A percentile compares a stretch with the other conserved stretches of the same genome.
These are phyloP conservation scores for Hypomyces perniciosus DNA, from an alignment of 2,329 filamentous ascomycete species.

Conservation along the genomic window DNA sequence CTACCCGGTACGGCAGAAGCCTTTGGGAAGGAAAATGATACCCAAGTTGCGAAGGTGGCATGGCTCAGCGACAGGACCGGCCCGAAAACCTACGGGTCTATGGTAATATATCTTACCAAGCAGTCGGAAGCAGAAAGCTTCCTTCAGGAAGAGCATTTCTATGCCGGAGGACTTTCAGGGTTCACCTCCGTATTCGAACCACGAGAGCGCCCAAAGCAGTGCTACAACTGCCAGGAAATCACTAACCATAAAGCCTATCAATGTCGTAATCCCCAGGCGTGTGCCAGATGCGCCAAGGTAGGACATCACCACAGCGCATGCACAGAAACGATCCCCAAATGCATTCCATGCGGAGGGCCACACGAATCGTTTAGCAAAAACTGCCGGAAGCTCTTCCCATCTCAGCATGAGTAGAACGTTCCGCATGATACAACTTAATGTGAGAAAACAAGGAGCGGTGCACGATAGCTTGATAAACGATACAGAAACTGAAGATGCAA, in stretches of 20 bases:
- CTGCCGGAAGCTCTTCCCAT: too few species aligned
- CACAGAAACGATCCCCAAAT: too few species aligned
- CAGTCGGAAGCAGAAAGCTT: constrained; percentile 15
- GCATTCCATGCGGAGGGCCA: too few species aligned
- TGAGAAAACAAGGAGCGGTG: constrained; percentile 14
- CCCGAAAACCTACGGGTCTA: constrained; percentile 22
- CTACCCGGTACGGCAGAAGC: constrained; percentile 12
- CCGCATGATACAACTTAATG: too few species aligned
- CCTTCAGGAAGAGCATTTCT: constrained; percentile 19
- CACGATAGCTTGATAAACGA: constrained; percentile 18
- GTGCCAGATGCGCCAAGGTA: constrained; percentile 13
- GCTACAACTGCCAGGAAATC: constrained; percentile 25
- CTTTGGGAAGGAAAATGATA: constrained; percentile 20
- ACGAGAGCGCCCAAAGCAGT: constrained; percentile 20
- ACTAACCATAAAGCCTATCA: constrained; percentile 22
- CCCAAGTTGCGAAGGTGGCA: constrained; percentile 18
- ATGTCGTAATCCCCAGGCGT: constrained; percentile 20
- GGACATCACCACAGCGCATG: too few species aligned
- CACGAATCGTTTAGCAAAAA: too few species aligned
- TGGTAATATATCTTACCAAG: constrained; percentile 19
- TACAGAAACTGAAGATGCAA: constrained; percentile 12
- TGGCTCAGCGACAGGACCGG: constrained; percentile 19
- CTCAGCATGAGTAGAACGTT: too few species aligned
- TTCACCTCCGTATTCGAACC: constrained; percentile 16
- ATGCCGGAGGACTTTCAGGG: constrained; percentile 17